Evolutionary conservation across 805 yeast genomes (phyloP).

Genomic region (Blastobotrys robertii): DNA sequence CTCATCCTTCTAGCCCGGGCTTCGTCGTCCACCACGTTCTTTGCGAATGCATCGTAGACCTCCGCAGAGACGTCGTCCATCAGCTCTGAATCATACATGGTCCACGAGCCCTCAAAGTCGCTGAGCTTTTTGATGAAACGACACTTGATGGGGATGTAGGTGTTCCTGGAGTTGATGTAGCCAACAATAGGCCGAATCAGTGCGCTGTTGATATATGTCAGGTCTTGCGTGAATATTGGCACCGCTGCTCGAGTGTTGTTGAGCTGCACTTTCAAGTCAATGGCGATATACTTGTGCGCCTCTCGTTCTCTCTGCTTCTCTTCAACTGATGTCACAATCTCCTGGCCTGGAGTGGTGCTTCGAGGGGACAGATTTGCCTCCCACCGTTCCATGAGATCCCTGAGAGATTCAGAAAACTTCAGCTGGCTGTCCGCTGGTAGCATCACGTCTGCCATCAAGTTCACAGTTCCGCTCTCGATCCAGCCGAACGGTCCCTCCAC

Average conservation of each 20-base stretch:
- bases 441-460: slow-evolving; percentile 84
- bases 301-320: slow-evolving; percentile 20
- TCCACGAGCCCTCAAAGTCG: slow-evolving; percentile 96
- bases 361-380: slow-evolving; percentile 22
- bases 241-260: slow-evolving; percentile 83
- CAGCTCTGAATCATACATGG: slow-evolving; percentile 77
- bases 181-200: slow-evolving; percentile 90
- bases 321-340: slow-evolving; percentile 24
- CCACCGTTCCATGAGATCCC: slow-evolving; percentile 34
- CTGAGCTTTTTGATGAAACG: slow-evolving; percentile 64
- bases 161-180: slow-evolving; percentile 81
- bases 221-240: slow-evolving; percentile 77
- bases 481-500: slow-evolving; percentile 91
- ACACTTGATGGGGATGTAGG: slow-evolving; percentile 81
- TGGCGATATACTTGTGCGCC: slow-evolving; percentile 49
- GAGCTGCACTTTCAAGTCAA: slow-evolving; percentile 70
- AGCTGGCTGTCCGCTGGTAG: slow-evolving; percentile 57
- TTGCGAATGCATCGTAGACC: slow-evolving; percentile 83
- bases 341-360: slow-evolving; percentile 8
- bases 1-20: slow-evolving; percentile 59
- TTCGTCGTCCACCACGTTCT: slow-evolving; percentile 82
- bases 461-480: slow-evolving; percentile 88
- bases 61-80: slow-evolving; percentile 88
- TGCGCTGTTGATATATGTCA: slow-evolving; percentile 88
- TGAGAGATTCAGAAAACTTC: slow-evolving; percentile 28